Evolutionary conservation across 2,329 filamentous ascomycete genomes (phyloP).

Genomic region (Fusarium albosuccineum): DNA sequence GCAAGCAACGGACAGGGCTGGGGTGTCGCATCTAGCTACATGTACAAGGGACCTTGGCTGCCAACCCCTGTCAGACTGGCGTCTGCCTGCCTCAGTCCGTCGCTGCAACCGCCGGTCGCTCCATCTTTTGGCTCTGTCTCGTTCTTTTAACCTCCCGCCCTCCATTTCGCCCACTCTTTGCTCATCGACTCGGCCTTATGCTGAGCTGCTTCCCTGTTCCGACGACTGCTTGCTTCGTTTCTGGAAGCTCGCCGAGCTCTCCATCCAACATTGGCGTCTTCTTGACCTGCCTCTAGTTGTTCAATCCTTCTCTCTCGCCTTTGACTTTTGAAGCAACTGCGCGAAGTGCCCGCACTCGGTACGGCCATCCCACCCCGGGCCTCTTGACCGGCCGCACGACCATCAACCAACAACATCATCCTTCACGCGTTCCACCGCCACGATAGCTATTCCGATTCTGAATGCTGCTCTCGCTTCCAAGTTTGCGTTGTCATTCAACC

Average conservation of each 20-base stretch:
- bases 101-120: conserved; percentile 44
- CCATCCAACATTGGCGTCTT: conserved; percentile 16
- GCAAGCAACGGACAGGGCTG: conserved; percentile 27
- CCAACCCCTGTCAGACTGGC: conserved; percentile 42
- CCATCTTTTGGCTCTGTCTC: conserved; percentile 40
- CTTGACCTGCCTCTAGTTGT: conserved; percentile 5
- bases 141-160: conserved; percentile 52
- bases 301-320: conserved; percentile 10
- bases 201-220: conserved; percentile 34
- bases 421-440: conserved; percentile 15
- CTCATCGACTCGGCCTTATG: conserved; percentile 35
- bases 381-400: conserved; percentile 38
- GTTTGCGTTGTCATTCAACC: conserved; percentile 20
- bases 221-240: conserved; percentile 31
- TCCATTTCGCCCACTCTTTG: conserved; percentile 43
- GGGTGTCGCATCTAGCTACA: conserved; percentile 22
- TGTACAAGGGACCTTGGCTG: conserved; percentile 38
- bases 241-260: conserved; percentile 25
- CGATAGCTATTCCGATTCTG: conserved; percentile 19
- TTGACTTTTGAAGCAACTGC: conserved; percentile 27
- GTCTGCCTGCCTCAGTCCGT: conserved; percentile 44
- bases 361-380: conserved; percentile 27
- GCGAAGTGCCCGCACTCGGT: conserved; percentile 28
- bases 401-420: conserved; percentile 30
- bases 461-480: background rate